Base-by-base conservation (phyloP, 2,329 filamentous ascomycete species). In the Colletotrichum chlorophyti region DNA sequence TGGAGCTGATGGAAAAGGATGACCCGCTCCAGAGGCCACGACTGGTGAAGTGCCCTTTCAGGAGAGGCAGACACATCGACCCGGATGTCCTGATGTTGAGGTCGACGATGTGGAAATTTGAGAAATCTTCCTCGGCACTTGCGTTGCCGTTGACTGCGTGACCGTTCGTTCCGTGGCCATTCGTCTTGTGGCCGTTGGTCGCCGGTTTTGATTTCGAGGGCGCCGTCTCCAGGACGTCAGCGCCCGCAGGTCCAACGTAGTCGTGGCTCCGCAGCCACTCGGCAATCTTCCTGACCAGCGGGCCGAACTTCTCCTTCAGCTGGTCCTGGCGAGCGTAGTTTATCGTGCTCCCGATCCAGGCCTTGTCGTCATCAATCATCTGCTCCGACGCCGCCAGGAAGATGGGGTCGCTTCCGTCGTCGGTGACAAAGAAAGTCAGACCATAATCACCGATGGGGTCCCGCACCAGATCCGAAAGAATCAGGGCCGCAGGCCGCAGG, bases 341-440 rank as follows among this genome's bases (percentile, higher is more conserved):
- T 49, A 75, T 74, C 2, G 63, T 73, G 43, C 68, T 71, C 6
- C 72, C 70, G 10, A 71, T 64, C 70, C 70, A 76, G 4, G 70
- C 65, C 9, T 66, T 68, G n/a, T 62, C 63, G 37, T 55, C 64
- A 35, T 70, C 66, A n/a, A 65, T 68, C 58, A 74, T 69, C 65
- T 76, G 73, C 53, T 70, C 66, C 23, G 73, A 70, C 1, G 67
- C 69, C 7, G 67, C 71, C 2, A 75, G 57, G 45, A 74, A 73
- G 3, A 67, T 55, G 1, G 68, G 65, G 5, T 54, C 60, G 7
- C 54, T 61, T 3, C 59, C 62, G 0, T 65, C 58, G 4, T 68
- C 65, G 2, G 65, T 68, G 8, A 73, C 68, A 26, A 74, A 68
- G 45, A 74, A 74, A 0, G 71, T 73, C 2, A 75, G 24, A 0